A percentile compares a stretch with the other conserved stretches of the same genome.
Conservation (phyloP, 257 asterid species). For the Forsythia suspensa region DNA sequence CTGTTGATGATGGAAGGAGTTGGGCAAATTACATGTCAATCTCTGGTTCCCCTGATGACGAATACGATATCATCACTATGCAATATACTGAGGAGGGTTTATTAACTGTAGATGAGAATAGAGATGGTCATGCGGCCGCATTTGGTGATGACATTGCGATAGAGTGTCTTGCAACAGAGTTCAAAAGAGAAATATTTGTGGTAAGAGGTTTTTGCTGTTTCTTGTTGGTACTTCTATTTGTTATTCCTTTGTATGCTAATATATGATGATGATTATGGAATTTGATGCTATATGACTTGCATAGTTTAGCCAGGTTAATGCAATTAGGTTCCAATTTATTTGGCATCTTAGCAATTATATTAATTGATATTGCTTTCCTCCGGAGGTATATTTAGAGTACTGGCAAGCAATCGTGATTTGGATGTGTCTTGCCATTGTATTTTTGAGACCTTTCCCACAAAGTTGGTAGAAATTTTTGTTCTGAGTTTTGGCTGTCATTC, state of each 20-base stretch:
- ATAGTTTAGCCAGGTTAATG: no score
- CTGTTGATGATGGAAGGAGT: constrained; percentile 78
- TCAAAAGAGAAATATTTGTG: constrained; percentile 91
- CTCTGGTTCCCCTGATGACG: constrained; percentile 83
- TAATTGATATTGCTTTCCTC: no score
- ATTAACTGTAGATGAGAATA: constrained; percentile 77
- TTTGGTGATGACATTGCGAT: constrained; percentile 97
- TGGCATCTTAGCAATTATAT: no score
- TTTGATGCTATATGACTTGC: constrained; percentile 7
- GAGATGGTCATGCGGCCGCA: constrained; percentile 88
- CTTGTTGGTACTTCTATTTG: not conserved
- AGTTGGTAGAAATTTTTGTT: no score
- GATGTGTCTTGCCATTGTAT: no score
- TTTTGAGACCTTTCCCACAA: no score
- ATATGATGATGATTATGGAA: not conserved
- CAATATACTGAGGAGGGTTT: constrained; percentile 95
- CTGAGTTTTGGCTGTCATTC: not conserved
- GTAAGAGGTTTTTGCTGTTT: constrained; percentile 37
- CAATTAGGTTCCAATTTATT: no score
- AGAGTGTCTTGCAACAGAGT: constrained; percentile 92
- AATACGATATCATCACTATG: constrained; percentile 80
- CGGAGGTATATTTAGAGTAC: no score
- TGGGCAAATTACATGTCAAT: constrained; percentile 96
- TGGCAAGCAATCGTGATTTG: no score
- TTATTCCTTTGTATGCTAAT: not conserved